phyloP scores from a whole-genome alignment of 2,329 filamentous ascomycete genomes.

The Fusarium fujikuroi region DNA sequence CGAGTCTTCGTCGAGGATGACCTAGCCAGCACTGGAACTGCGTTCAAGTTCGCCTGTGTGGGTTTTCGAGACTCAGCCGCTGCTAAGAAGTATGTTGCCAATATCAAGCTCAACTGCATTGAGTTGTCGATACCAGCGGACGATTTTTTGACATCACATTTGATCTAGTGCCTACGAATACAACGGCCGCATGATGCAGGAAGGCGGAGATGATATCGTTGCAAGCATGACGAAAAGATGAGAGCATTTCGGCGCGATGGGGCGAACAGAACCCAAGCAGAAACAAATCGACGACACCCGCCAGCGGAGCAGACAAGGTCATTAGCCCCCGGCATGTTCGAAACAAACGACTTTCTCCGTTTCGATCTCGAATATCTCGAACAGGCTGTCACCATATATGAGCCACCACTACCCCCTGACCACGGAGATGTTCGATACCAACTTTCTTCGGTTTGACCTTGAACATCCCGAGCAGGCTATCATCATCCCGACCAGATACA shows the following conservation, averaged over 20 bases:
- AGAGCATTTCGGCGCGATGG: not conserved
- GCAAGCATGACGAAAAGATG: not conserved
- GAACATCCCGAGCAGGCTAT: not conserved
- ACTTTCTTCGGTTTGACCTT: not conserved
- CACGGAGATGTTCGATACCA: not conserved
- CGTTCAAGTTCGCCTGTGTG: not conserved
- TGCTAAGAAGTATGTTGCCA: not conserved
- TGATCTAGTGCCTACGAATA: not conserved
- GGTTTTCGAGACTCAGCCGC: slow-evolving; percentile 33
- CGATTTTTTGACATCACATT: not conserved
- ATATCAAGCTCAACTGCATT: not conserved
- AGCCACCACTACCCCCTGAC: too few relatives aligned
- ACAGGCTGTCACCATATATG: too few relatives aligned
- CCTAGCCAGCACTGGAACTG: not conserved
- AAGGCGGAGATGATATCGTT: not conserved
- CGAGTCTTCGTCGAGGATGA: slow-evolving; percentile 5
- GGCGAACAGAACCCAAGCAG: not conserved
- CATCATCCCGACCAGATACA: not conserved
- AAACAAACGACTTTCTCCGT: too few relatives aligned
- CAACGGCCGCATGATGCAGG: not conserved
- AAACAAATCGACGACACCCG: not conserved
- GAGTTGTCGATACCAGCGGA: not conserved
- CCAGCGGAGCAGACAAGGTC: not conserved
- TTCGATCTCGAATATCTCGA: too few relatives aligned
- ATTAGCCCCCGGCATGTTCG: not conserved